Evolutionary conservation across 2,329 filamentous ascomycete genomes (phyloP).

Genomic region (Ustilaginoidea virens): DNA sequence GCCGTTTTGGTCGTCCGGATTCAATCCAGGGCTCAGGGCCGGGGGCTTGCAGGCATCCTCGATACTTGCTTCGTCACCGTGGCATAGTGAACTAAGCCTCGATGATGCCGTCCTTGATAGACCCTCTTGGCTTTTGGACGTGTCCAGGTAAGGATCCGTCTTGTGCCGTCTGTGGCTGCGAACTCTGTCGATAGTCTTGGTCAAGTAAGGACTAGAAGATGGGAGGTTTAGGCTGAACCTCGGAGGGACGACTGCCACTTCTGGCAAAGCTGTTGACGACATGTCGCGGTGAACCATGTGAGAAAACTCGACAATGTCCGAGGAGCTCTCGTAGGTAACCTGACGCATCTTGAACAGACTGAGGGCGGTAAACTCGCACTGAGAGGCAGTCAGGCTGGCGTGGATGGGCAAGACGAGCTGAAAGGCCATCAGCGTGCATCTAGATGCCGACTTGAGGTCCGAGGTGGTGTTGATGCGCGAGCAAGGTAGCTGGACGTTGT

Average conservation of each 20-base stretch:
- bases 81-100: conserved; percentile 2
- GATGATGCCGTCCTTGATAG: conserved; percentile 3
- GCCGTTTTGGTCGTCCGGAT: conserved; percentile 8
- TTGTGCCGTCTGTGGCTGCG: no score
- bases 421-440: conserved; percentile 33
- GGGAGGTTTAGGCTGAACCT: no score
- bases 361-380: conserved; percentile 44
- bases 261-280: conserved; percentile 21
- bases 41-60: conserved; percentile 5
- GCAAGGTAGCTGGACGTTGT: conserved; percentile 27
- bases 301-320: conserved; percentile 42
- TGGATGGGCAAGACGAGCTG: conserved; percentile 48
- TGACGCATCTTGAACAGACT: conserved; percentile 53
- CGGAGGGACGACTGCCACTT: no score
- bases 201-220: no score
- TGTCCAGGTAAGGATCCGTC: no score
- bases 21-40: conserved; percentile 3
- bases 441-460: conserved; percentile 1
- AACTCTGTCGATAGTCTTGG: conserved; percentile 3
- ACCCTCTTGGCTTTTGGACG: conserved; percentile 6
- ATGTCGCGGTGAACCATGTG: conserved; percentile 44
- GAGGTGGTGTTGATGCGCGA: conserved; percentile 5
- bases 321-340: conserved; percentile 33
- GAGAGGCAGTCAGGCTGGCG: conserved; percentile 30
- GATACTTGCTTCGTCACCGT: conserved; percentile 5